These are phyloP conservation scores for Trichophyton simii DNA, from an alignment of 2,329 filamentous ascomycete genomes.

Conservation along the genomic window DNA sequence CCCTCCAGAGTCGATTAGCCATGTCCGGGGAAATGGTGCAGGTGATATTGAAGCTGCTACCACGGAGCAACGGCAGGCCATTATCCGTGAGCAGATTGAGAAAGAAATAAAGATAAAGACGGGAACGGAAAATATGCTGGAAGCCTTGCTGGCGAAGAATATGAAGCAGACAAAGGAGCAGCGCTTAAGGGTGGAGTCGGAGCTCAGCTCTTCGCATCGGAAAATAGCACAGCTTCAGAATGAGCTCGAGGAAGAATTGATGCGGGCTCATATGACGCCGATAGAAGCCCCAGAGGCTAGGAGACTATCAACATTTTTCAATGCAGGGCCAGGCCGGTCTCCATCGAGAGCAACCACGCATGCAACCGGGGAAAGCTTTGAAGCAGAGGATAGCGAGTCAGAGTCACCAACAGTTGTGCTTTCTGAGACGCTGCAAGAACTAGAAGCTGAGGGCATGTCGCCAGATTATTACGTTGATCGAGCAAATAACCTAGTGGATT, in stretches of 20 bases:
- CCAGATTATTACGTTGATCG: conserved; percentile 92
- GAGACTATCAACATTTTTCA: conserved; percentile 47
- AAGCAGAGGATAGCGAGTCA: conserved; percentile 52
- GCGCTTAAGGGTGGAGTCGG: conserved; percentile 65
- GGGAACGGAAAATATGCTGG: conserved; percentile 93
- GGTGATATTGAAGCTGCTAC: conserved; percentile 49
- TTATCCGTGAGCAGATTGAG: conserved; percentile 71
- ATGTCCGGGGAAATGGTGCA: conserved; percentile 31
- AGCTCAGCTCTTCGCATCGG: conserved; percentile 76
- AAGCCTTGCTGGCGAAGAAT: conserved; percentile 88
- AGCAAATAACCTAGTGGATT: conserved; percentile 82
- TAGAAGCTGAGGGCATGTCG: conserved; percentile 76
- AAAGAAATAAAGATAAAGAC: conserved; percentile 97
- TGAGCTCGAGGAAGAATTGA: conserved; percentile 48
- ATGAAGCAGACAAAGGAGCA: conserved; percentile 89
- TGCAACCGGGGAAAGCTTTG: conserved; percentile 29
- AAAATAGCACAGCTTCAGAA: conserved; percentile 49
- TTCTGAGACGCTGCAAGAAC: conserved; percentile 74
- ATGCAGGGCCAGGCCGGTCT: conserved; percentile 42
- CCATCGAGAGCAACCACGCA: conserved; percentile 29
- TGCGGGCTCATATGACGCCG: conserved; percentile 42
- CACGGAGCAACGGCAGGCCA: conserved; percentile 60
- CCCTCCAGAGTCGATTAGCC: conserved; percentile 43
- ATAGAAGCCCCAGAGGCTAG: conserved; percentile 30
- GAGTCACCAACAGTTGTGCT: conserved; percentile 89